These are phyloP conservation scores for Dactylonectria estremocensis DNA, from an alignment of 2,329 filamentous ascomycete genomes.

Conservation along the genomic window DNA sequence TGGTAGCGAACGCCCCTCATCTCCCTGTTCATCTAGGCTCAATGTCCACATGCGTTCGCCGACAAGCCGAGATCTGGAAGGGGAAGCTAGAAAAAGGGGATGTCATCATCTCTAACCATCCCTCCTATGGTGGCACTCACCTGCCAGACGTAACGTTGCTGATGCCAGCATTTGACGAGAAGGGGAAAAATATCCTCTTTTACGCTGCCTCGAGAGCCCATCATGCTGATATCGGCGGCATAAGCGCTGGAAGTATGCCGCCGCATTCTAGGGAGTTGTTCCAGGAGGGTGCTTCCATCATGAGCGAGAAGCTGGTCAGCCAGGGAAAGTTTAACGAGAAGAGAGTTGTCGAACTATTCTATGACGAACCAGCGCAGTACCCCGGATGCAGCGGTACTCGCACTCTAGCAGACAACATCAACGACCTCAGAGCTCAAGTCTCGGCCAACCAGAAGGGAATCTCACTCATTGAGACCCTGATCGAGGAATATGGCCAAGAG, in stretches of 20 bases:
- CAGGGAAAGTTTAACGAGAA: slow-evolving; percentile 85
- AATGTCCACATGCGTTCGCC: slow-evolving; percentile 86
- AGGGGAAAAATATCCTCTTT: slow-evolving; percentile 81
- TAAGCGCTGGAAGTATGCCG: slow-evolving; percentile 86
- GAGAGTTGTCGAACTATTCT: slow-evolving; percentile 79
- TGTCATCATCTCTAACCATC: slow-evolving; percentile 87
- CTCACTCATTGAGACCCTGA: slow-evolving; percentile 81
- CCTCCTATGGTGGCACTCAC: slow-evolving; percentile 87
- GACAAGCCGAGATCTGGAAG: slow-evolving; percentile 85
- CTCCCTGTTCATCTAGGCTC: slow-evolving; percentile 85
- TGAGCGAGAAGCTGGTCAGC: slow-evolving; percentile 79
- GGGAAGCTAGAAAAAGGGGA: slow-evolving; percentile 84
- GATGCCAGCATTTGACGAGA: slow-evolving; percentile 80
- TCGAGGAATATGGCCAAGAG: slow-evolving; percentile 83
- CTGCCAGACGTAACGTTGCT: slow-evolving; percentile 86
- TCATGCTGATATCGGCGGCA: slow-evolving; percentile 89
- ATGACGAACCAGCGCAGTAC: slow-evolving; percentile 81
- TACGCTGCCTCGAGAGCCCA: slow-evolving; percentile 87
- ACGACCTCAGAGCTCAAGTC: slow-evolving; percentile 87
- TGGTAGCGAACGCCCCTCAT: slow-evolving; percentile 86
- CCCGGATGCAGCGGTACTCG: slow-evolving; percentile 84
- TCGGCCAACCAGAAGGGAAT: slow-evolving; percentile 90
- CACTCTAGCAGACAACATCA: slow-evolving; percentile 85
- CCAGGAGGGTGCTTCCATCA: slow-evolving; percentile 75
- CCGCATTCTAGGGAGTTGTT: slow-evolving; percentile 77